Evolutionary conservation across 139 green algal genomes (phyloP).

Genomic region (Marvania coccoides): DNA sequence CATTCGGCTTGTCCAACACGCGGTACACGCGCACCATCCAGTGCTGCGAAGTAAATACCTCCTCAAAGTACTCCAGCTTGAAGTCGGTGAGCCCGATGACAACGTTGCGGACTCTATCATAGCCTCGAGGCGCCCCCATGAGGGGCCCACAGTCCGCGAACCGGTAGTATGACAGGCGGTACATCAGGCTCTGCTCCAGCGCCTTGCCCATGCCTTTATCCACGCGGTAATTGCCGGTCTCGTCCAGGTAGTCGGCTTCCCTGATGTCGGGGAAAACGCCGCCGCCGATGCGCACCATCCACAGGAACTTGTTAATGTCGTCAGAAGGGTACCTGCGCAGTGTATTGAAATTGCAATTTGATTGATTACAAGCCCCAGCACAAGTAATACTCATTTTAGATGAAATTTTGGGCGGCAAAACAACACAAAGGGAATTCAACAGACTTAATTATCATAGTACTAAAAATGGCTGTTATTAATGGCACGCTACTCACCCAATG

Average conservation of each 20-base stretch:
- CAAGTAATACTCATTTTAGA: neutral
- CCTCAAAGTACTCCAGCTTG: conserved; percentile 84
- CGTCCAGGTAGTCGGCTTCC: conserved; percentile 80
- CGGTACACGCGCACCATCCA: conserved; percentile 86
- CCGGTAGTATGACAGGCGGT: conserved; percentile 85
- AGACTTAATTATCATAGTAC: neutral
- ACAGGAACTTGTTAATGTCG: conserved; percentile 98
- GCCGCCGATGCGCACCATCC: conserved; percentile 88
- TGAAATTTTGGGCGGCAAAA: neutral
- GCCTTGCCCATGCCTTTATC: conserved; percentile 54
- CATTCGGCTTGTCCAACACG: conserved; percentile 43
- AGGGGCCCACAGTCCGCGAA: conserved; percentile 58
- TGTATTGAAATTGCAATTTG: too few species aligned
- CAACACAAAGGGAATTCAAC: neutral
- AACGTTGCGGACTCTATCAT: conserved; percentile 73
- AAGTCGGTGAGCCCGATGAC: conserved; percentile 73
- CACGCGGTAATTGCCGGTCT: conserved; percentile 67
- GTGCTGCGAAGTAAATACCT: conserved; percentile 86
- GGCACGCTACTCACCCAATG: conserved; percentile 41
- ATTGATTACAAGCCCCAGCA: too few species aligned
- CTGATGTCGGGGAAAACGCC: conserved; percentile 86
- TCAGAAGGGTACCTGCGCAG: conserved; percentile 71
- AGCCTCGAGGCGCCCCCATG: conserved; percentile 42
- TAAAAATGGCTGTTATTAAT: too few species aligned
- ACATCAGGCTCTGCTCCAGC: conserved; percentile 72